Evolutionary conservation across 768 basidiomycete genomes (phyloP).

Genomic region (Phlebiopsis flavidoalba): DNA sequence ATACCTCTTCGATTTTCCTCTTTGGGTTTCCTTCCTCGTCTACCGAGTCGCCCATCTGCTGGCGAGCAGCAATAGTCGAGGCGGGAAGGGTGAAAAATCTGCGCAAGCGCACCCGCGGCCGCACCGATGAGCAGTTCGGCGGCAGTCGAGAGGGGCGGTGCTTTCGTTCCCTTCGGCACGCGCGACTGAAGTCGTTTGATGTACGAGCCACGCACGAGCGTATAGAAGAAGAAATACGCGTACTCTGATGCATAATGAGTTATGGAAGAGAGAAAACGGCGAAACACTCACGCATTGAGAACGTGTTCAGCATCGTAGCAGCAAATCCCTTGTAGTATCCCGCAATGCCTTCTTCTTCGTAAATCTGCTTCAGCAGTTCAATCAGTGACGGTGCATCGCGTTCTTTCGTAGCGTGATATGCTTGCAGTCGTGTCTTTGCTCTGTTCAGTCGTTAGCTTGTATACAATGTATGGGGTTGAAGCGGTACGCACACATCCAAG

Average conservation of each 20-base stretch:
- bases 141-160: constrained; percentile 61
- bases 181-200: constrained; percentile 61
- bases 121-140: constrained; percentile 89
- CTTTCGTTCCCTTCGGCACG: constrained; percentile 54
- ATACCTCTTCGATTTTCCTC: not conserved
- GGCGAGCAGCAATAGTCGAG: constrained; percentile 93
- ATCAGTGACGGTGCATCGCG: constrained; percentile 26
- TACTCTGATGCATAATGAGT: constrained; percentile 57
- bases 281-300: constrained; percentile 86
- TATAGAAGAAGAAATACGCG: constrained; percentile 99
- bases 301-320: constrained; percentile 97
- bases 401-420: constrained; percentile 40
- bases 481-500: constrained; percentile 74
- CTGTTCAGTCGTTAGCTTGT: constrained; percentile 34
- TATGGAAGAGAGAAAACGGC: not conserved
- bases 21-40: constrained; percentile 10
- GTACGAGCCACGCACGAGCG: constrained; percentile 81
- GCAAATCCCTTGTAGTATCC: constrained; percentile 91
- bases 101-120: constrained; percentile 87
- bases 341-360: constrained; percentile 72
- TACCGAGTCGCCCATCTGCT: constrained; percentile 70
- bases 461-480: not conserved
- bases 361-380: constrained; percentile 62
- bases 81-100: constrained; percentile 99
- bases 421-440: constrained; percentile 94